Conservation (phyloP, 148 eudicot species). For the Camellia granthamiana region DNA sequence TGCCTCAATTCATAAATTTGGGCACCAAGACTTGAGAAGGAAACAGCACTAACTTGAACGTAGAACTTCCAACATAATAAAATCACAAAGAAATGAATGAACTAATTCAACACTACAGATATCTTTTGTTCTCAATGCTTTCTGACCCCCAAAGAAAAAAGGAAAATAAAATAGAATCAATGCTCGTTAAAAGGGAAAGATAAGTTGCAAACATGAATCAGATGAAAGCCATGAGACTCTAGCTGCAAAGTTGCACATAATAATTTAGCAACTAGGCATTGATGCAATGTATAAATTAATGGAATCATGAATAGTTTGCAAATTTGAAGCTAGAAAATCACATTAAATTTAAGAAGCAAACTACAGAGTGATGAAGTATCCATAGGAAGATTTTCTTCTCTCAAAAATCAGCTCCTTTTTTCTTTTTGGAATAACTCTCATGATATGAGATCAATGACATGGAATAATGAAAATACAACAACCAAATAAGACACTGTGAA, state of each 20-base stretch:
- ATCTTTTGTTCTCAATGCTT: not conserved
- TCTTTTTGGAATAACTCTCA: too few relatives aligned
- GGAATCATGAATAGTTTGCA: not conserved
- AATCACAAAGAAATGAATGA: not conserved
- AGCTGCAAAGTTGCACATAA: not conserved
- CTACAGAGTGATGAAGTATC: not conserved
- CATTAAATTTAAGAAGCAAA: not conserved
- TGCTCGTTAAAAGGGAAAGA: not conserved
- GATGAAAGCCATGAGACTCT: not conserved
- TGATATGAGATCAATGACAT: not conserved
- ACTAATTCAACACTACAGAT: slow-evolving; percentile 2
- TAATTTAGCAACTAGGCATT: not conserved
- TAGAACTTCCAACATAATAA: not conserved
- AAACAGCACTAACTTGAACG: not conserved
- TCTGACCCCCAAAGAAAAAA: not conserved
- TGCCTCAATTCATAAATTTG: not conserved
- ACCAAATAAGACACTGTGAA: not conserved
- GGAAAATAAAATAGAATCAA: not conserved
- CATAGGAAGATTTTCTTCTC: not conserved
- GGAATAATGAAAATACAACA: not conserved
- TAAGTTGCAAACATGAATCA: not conserved
- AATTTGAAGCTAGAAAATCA: not conserved
- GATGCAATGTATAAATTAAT: too few relatives aligned
- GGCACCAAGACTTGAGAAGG: not conserved
- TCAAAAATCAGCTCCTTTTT: not conserved